Evolutionary conservation across 768 basidiomycete species (phyloP), one percentile per base, ranked within the genome.

Genomic region (Suillus decipiens): DNA sequence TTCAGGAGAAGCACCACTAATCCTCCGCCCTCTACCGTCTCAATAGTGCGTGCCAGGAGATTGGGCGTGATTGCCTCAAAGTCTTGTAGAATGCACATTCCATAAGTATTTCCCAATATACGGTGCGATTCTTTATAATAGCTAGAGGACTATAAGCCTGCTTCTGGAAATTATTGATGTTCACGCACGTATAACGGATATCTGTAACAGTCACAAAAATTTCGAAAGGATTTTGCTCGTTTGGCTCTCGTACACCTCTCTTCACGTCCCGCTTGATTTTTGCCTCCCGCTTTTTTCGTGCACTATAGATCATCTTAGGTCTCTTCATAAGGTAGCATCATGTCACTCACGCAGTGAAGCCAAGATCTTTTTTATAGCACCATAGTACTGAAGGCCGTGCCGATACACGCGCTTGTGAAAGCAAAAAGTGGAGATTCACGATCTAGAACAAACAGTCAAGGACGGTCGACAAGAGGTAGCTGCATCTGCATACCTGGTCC

Each of bases 341-440:
- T 59, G 22, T 11, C 31, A 79, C 87, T 67, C 68, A 90, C 93
- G 86, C 95, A 10, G 95, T 95, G 72, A 99, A 99, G 0, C 96
- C 96, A 0, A 99, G 82, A 43, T 99, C 96, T 73, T 98, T 99
- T 79, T 97, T 99, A 82, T 99, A 99, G 70, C 95, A 97, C 97
- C 97, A 99, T 64, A 99, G 78, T 1, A 97, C 95, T 8, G 90
- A 93, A 2, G 95, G 95, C 17, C 95, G 82, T 5, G 93, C 90
- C 24, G 93, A 95, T 2, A 95, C 88, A 60, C 91, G 84, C 15
- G 92, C 91, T 80, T 98, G 96, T 0, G 95, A 95, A 19, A 99
- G 85, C 53, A 99, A 74, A 75, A 92, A 99, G 76, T 99, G 96
- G 34, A 99, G 81, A 75, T 99, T 99, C 61, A 98, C 96, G 58